These are phyloP conservation scores for Myriangium duriaei DNA, from an alignment of 2,329 filamentous ascomycete species.

Conservation along the genomic window DNA sequence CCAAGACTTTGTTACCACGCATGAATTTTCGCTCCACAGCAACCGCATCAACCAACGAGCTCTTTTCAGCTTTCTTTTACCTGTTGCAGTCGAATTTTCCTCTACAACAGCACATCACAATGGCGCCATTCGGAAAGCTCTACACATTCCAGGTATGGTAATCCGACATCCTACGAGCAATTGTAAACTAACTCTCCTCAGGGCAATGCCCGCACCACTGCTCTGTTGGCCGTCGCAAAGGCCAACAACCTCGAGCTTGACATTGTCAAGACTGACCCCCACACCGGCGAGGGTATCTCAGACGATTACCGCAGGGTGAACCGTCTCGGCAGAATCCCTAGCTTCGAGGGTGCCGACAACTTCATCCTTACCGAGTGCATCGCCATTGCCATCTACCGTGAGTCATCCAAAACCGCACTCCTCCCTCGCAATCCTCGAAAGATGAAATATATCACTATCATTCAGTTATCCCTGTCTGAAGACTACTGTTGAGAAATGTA, in stretches of 20 bases:
- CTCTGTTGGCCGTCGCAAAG: constrained; percentile 89
- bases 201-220: constrained; percentile 81
- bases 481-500: constrained; percentile 66
- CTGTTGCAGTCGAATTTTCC: constrained; percentile 9
- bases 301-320: constrained; percentile 75
- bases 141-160: constrained; percentile 68
- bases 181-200: constrained; percentile 25
- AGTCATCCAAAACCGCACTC: constrained; percentile 9
- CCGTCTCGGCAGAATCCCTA: constrained; percentile 80
- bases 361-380: constrained; percentile 81
- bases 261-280: constrained; percentile 57
- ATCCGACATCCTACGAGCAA: constrained; percentile 8
- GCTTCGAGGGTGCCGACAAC: constrained; percentile 85
- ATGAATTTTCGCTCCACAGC: background rate
- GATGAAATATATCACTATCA: constrained; percentile 60
- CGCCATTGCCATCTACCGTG: constrained; percentile 96
- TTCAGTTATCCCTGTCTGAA: constrained; percentile 99
- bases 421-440: constrained; percentile 37
- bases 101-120: constrained; percentile 14
- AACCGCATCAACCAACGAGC: no score
- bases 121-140: constrained; percentile 83
- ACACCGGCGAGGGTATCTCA: constrained; percentile 44
- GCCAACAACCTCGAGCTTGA: constrained; percentile 91
- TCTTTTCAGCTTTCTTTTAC: background rate
- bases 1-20: background rate